A percentile compares a stretch with the other conserved stretches of the same genome.
phyloP scores from a whole-genome alignment of 495 filamentous ascomycete species.

The Penicillium chermesinum region DNA sequence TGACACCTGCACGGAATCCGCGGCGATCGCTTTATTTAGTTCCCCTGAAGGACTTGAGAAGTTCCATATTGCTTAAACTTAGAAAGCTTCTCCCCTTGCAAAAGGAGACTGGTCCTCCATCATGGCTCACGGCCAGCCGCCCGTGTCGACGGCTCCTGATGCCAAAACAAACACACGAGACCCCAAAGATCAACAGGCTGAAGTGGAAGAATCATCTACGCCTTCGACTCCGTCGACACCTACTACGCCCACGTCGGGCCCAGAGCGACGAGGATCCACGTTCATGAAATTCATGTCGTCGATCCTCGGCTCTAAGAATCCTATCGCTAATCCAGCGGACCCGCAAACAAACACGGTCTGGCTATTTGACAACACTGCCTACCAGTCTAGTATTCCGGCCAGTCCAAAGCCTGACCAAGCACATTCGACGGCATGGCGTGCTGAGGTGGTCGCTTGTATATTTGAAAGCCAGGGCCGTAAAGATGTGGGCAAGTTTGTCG shows the following conservation, averaged over 20 bases:
- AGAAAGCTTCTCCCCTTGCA: no score
- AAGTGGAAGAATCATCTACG: not conserved
- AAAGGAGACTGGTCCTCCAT: no score
- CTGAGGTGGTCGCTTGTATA: slow-evolving; percentile 74
- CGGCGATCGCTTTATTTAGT: not conserved
- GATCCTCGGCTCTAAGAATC: slow-evolving; percentile 26
- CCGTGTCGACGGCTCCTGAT: not conserved
- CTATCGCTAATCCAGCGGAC: slow-evolving; percentile 31
- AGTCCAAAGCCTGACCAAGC: slow-evolving; percentile 18
- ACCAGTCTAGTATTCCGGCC: slow-evolving; percentile 40
- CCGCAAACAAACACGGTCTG: slow-evolving; percentile 64
- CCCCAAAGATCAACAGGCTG: not conserved
- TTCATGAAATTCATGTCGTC: slow-evolving; percentile 26
- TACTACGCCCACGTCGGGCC: not conserved
- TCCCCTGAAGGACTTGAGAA: not conserved
- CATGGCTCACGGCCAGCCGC: slow-evolving; percentile 3
- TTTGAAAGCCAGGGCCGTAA: slow-evolving; percentile 66
- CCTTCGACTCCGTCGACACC: not conserved
- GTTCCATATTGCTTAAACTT: not conserved
- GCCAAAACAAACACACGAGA: not conserved
- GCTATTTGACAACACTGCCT: slow-evolving; percentile 89
- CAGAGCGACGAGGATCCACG: slow-evolving; percentile 26
- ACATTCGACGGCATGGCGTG: slow-evolving; percentile 53
- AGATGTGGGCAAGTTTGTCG: slow-evolving; percentile 61
- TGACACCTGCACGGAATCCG: slow-evolving; percentile 9